Conservation (phyloP, 345 rosid species). For the Salix suchowensis region DNA sequence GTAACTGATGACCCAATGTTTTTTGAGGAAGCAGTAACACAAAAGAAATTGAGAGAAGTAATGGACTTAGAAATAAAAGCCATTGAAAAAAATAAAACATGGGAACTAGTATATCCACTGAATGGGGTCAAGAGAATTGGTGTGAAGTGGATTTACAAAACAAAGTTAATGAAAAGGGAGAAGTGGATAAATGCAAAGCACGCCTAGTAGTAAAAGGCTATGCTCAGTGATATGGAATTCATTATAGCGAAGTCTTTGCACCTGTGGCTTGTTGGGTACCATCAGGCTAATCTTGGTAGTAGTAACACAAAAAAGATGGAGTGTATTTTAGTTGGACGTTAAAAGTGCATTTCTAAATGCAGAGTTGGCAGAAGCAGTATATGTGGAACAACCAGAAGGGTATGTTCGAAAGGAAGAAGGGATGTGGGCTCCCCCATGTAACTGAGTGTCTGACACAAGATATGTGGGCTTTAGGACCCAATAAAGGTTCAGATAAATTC, state of each 20-base stretch:
- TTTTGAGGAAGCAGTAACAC: background rate
- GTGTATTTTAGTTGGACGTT: background rate
- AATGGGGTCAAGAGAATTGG: no score
- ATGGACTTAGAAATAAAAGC: background rate
- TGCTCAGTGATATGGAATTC: no score
- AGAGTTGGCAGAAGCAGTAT: no score
- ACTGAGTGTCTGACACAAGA: no score
- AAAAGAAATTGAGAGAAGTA: no score
- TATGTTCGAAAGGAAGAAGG: no score
- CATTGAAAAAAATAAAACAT: background rate
- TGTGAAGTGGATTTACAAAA: no score
- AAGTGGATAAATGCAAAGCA: background rate
- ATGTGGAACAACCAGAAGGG: no score
- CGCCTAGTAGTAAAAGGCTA: background rate
- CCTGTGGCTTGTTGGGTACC: background rate
- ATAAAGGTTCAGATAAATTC: no score
- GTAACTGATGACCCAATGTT: background rate
- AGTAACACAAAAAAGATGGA: rapidly evolving
- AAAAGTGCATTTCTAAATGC: no score
- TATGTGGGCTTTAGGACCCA: no score
- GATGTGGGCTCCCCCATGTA: no score
- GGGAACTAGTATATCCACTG: background rate
- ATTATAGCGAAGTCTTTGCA: background rate
- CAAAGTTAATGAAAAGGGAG: background rate
- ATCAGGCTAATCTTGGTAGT: background rate